A percentile compares a stretch with the other conserved stretches of the same genome.
These are phyloP conservation scores for Tothia fuscella DNA, from an alignment of 2,329 filamentous ascomycete genomes.

Conservation along the genomic window DNA sequence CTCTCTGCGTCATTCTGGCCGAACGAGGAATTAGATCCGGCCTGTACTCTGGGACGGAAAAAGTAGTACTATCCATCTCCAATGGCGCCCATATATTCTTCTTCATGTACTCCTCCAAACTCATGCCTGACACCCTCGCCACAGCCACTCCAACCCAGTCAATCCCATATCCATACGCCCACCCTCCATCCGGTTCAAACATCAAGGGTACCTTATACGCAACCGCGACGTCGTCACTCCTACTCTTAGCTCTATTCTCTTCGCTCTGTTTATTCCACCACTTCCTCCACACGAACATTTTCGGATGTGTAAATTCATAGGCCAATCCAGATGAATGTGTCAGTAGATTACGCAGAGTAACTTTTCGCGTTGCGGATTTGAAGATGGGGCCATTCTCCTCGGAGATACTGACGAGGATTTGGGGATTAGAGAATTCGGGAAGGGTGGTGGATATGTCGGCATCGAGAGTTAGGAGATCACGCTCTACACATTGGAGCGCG, in stretches of 20 bases:
- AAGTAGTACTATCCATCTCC: constrained; percentile 16
- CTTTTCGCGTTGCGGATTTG: constrained; percentile 7
- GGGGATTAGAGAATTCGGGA: constrained; percentile 6
- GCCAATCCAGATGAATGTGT: constrained; percentile 39
- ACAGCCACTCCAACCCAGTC: constrained; percentile 39
- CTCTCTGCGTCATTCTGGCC: constrained; percentile 15
- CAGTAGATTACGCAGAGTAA: constrained; percentile 23
- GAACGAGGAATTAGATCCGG: constrained; percentile 14
- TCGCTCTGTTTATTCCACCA: constrained; percentile 14
- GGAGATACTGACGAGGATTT: constrained; percentile 6
- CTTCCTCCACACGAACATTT: constrained; percentile 30
- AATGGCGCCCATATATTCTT: constrained; percentile 10
- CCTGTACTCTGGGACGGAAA: constrained; percentile 13
- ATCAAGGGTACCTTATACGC: constrained; percentile 24
- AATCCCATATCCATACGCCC: constrained; percentile 36
- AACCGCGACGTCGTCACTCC: constrained; percentile 23
- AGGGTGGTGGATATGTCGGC: constrained; percentile 5
- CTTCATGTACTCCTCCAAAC: constrained; percentile 10
- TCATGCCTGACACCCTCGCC: constrained; percentile 27
- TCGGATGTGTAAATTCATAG: constrained; percentile 32
- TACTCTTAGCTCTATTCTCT: constrained; percentile 15
- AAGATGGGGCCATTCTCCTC: constrained; percentile 4
- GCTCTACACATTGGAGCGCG: constrained; percentile 11
- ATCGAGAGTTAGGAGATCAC: constrained; percentile 6
- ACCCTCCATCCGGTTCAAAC: constrained; percentile 34